These are phyloP conservation scores for Meira miltonrushii DNA, from an alignment of 1,284 basidiomycete genomes.

Conservation along the genomic window DNA sequence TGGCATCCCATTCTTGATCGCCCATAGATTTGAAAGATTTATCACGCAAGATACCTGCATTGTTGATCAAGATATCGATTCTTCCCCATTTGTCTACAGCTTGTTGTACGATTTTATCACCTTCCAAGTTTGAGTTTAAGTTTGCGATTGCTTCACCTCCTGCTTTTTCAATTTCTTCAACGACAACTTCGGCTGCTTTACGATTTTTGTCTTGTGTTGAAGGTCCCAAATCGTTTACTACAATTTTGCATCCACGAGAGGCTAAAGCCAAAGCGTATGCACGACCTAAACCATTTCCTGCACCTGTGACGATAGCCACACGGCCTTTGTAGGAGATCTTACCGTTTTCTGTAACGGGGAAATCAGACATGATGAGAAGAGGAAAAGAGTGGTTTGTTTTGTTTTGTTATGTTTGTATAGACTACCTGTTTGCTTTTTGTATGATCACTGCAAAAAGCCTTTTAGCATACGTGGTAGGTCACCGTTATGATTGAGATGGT, in stretches of 20 bases:
- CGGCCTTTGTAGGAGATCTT: conserved; percentile 71
- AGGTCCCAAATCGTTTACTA: conserved; percentile 55
- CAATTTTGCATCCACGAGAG: conserved; percentile 74
- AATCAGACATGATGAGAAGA: conserved; percentile 45
- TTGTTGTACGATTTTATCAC: conserved; percentile 76
- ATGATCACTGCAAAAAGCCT: no score
- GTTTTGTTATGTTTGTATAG: background rate
- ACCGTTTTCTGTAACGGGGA: conserved; percentile 45
- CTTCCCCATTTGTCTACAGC: conserved; percentile 82
- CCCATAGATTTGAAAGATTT: conserved; percentile 55
- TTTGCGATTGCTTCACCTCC: conserved; percentile 66
- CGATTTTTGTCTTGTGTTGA: conserved; percentile 83
- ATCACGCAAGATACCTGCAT: conserved; percentile 86
- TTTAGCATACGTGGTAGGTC: no score
- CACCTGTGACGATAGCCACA: conserved; percentile 89
- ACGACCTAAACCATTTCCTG: conserved; percentile 87
- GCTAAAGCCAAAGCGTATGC: conserved; percentile 89
- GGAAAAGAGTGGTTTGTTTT: background rate
- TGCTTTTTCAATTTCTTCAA: conserved; percentile 72
- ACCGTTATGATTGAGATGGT: no score
- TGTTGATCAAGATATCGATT: conserved; percentile 68
- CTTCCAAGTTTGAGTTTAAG: conserved; percentile 82
- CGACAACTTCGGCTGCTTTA: conserved; percentile 83
- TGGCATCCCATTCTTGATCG: conserved; percentile 55
- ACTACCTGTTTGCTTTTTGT: background rate